Conservation (phyloP, 164 flowering plant species). For the Kingdonia uniflora region DNA sequence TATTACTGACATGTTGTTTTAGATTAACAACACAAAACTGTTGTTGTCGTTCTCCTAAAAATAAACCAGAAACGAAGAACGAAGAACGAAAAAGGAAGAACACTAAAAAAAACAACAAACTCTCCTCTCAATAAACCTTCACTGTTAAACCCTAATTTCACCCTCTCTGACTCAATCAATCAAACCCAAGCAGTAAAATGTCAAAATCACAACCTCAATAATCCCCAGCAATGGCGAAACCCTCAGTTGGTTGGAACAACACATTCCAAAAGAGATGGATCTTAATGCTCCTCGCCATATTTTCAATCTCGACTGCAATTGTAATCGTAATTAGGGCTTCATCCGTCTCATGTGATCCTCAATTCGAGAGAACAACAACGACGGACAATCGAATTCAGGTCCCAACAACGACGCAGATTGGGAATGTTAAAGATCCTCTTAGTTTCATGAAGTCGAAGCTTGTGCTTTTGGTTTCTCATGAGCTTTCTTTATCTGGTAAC, state of each 20-base stretch:
- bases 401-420: not conserved
- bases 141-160: no score
- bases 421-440: slow-evolving; percentile 31
- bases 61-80: no score
- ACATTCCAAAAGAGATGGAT: slow-evolving; percentile 44
- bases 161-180: no score
- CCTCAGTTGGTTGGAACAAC: slow-evolving; percentile 22
- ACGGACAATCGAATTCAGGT: slow-evolving; percentile 7
- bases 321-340: slow-evolving; percentile 36
- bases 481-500: slow-evolving; percentile 74
- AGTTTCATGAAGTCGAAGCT: slow-evolving; percentile 77
- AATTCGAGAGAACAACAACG: not conserved
- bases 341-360: slow-evolving; percentile 34
- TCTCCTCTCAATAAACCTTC: no score
- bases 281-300: slow-evolving; percentile 27
- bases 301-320: slow-evolving; percentile 39
- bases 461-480: slow-evolving; percentile 75
- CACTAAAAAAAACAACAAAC: no score
- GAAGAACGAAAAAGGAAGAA: no score
- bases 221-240: slow-evolving; percentile 59
- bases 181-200: no score
- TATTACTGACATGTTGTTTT: no score
- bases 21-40: no score
- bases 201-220: no score
- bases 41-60: no score